These are phyloP conservation scores for Cladophialophora exuberans DNA, from an alignment of 2,329 filamentous ascomycete genomes.

Conservation along the genomic window DNA sequence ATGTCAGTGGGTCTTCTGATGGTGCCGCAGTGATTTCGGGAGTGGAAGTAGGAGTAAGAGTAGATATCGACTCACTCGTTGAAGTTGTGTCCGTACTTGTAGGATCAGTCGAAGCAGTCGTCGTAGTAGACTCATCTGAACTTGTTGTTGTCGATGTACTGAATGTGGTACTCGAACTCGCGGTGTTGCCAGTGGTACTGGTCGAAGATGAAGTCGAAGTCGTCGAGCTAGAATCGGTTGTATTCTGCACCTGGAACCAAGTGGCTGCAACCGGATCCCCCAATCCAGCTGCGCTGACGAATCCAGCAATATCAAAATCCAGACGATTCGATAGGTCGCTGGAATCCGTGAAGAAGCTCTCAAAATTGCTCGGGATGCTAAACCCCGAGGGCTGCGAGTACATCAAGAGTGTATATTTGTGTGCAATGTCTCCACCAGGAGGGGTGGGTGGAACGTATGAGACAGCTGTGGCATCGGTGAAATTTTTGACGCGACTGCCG, in stretches of 20 bases:
- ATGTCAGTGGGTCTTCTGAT: neutral
- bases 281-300: conserved; percentile 40
- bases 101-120: neutral
- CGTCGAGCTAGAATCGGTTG: neutral
- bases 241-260: conserved; percentile 41
- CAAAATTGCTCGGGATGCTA: conserved; percentile 38
- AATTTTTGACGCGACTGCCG: conserved; percentile 12
- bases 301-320: conserved; percentile 42
- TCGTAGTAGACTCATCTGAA: neutral
- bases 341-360: conserved; percentile 35
- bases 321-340: conserved; percentile 26
- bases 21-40: neutral
- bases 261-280: conserved; percentile 40
- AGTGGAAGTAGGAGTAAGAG: neutral
- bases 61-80: neutral
- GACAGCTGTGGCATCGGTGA: conserved; percentile 13
- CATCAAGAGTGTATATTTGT: conserved; percentile 40
- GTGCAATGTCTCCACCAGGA: conserved; percentile 31
- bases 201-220: conserved; percentile 3
- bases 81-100: neutral
- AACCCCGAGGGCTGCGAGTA: conserved; percentile 36
- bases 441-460: conserved; percentile 39
- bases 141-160: neutral
- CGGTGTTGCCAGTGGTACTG: neutral
- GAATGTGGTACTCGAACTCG: conserved; percentile 2